phyloP scores from a whole-genome alignment of 2,329 filamentous ascomycete genomes.

The Penicillium brasilianum region DNA sequence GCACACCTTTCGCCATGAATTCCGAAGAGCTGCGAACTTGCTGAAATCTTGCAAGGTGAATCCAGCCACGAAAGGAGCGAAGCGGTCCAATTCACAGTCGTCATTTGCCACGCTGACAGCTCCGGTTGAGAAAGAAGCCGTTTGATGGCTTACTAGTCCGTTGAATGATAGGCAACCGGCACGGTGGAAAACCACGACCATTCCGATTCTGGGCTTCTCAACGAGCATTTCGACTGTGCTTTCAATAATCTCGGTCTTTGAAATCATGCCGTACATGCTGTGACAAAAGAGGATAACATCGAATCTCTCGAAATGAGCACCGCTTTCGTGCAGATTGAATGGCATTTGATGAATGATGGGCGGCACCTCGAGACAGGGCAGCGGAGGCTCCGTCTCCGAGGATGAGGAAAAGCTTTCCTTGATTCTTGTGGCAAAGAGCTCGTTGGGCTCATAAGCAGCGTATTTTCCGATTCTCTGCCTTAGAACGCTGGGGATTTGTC shows the following conservation, averaged over 20 bases:
- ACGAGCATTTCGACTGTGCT: constrained; percentile 56
- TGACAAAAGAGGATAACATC: constrained; percentile 67
- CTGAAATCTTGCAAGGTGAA: constrained; percentile 42
- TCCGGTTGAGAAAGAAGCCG: constrained; percentile 55
- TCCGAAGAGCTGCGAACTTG: constrained; percentile 35
- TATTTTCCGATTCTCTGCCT: constrained; percentile 57
- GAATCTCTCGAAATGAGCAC: constrained; percentile 48
- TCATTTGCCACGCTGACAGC: constrained; percentile 51
- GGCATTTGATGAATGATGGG: constrained; percentile 14
- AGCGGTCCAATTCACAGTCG: constrained; percentile 55
- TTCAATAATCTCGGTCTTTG: constrained; percentile 54
- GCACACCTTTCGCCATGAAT: constrained; percentile 58
- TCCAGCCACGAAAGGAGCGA: constrained; percentile 60
- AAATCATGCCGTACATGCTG: constrained; percentile 66
- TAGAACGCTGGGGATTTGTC: constrained; percentile 48
- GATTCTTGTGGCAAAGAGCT: constrained; percentile 52
- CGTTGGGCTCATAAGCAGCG: constrained; percentile 60
- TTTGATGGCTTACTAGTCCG: constrained; percentile 56
- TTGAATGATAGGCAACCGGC: constrained; percentile 51
- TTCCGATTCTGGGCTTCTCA: constrained; percentile 32
- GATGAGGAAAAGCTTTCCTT: constrained; percentile 48
- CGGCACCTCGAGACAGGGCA: constrained; percentile 17
- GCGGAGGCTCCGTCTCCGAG: constrained; percentile 31
- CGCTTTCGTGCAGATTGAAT: constrained; percentile 25
- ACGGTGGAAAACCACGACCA: constrained; percentile 64